These are phyloP conservation scores for Kwoniella bestiolae DNA, from an alignment of 768 basidiomycete genomes.

Conservation along the genomic window DNA sequence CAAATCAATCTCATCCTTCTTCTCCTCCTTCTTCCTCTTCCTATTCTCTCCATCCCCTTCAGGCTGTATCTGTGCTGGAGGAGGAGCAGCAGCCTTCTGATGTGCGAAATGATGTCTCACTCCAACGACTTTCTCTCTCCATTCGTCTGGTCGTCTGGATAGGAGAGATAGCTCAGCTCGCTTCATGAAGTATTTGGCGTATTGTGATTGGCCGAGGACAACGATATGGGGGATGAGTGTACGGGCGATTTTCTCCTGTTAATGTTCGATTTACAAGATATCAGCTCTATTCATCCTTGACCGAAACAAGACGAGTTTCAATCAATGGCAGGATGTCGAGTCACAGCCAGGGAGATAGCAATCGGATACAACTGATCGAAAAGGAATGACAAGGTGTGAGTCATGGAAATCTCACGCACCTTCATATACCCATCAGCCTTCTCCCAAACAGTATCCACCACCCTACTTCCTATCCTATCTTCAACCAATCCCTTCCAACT, in stretches of 20 bases:
- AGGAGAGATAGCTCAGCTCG: slow-evolving; percentile 68
- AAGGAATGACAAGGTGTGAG: too few relatives aligned
- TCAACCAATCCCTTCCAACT: slow-evolving; percentile 80
- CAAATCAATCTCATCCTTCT: slow-evolving; percentile 53
- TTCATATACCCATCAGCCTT: slow-evolving; percentile 90
- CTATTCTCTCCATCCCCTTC: slow-evolving; percentile 24
- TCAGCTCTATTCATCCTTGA: too few relatives aligned
- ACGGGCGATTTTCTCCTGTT: slow-evolving; percentile 86
- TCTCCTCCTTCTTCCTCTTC: slow-evolving; percentile 34
- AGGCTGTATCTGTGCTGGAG: not conserved
- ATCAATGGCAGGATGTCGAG: too few relatives aligned
- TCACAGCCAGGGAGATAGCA: too few relatives aligned
- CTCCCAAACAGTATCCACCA: slow-evolving; percentile 89
- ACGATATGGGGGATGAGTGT: slow-evolving; percentile 75
- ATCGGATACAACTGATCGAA: too few relatives aligned
- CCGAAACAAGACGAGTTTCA: too few relatives aligned
- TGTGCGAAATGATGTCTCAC: slow-evolving; percentile 53
- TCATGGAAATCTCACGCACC: slow-evolving; percentile 62
- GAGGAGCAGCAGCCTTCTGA: slow-evolving; percentile 25
- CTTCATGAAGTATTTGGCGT: slow-evolving; percentile 83
- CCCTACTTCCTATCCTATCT: slow-evolving; percentile 85
- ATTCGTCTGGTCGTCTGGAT: slow-evolving; percentile 77
- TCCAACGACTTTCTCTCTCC: slow-evolving; percentile 72
- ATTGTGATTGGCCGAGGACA: slow-evolving; percentile 74
- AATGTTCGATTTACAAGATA: not conserved